Conservation (phyloP, 139 green algal genomes). For the Chlamydomonas schloesseri region DNA sequence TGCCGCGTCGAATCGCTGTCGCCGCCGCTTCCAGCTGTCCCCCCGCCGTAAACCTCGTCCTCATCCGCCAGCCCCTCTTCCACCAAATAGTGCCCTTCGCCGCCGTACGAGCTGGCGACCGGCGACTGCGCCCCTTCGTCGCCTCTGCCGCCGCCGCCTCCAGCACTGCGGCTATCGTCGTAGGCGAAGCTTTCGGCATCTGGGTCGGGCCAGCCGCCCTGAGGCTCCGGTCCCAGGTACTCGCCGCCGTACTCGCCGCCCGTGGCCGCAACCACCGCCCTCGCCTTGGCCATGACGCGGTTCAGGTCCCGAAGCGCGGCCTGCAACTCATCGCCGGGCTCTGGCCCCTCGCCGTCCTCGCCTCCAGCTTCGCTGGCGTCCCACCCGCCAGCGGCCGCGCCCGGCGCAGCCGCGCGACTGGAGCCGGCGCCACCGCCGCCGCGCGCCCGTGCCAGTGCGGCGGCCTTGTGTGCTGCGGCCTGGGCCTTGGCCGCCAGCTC, state of each 20-base stretch:
- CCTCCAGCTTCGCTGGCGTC: no score
- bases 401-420: background rate
- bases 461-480: background rate
- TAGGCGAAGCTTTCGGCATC: background rate
- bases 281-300: no score
- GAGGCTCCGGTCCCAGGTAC: background rate
- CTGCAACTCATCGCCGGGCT: no score
- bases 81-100: conserved; percentile 28
- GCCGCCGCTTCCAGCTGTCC: background rate
- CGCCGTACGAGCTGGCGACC: conserved; percentile 6
- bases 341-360: background rate
- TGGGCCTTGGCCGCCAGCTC: background rate
- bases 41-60: background rate
- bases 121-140: background rate
- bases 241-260: conserved; percentile 4
- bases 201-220: no score
- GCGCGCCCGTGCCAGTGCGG: background rate
- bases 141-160: no score
- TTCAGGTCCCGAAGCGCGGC: no score
- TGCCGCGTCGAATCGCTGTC: background rate
- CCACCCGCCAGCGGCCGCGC: background rate
- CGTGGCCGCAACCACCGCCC: no score
- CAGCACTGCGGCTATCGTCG: background rate
- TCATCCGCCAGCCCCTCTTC: conserved; percentile 40
- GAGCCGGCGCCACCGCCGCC: background rate